phyloP scores from a whole-genome alignment of 1,284 basidiomycete species.

The Rhodofomes roseus region DNA sequence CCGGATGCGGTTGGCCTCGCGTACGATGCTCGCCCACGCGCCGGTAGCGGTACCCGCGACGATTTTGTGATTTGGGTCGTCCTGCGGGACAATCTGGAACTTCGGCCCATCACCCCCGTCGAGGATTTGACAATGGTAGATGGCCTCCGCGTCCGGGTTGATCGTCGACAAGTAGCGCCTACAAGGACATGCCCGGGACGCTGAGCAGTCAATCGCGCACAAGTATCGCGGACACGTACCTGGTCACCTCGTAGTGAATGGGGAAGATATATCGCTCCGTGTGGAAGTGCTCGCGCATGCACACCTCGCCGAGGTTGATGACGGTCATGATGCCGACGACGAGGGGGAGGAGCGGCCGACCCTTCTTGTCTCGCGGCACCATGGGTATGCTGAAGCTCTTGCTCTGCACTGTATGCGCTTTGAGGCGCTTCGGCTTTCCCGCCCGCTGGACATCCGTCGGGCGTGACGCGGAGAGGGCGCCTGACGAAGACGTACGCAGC shows the following conservation, averaged over 20 bases:
- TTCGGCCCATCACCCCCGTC: slow-evolving; percentile 79
- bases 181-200: slow-evolving; percentile 12
- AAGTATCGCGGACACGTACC: slow-evolving; percentile 37
- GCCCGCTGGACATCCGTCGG: slow-evolving; percentile 41
- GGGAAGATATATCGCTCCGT: slow-evolving; percentile 84
- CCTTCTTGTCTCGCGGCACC: slow-evolving; percentile 66
- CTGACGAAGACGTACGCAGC: slow-evolving; percentile 19
- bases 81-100: slow-evolving; percentile 72
- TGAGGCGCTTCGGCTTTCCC: slow-evolving; percentile 68
- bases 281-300: slow-evolving; percentile 77
- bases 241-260: slow-evolving; percentile 76
- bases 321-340: slow-evolving; percentile 83
- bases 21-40: slow-evolving; percentile 78
- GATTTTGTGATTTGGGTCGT: slow-evolving; percentile 62
- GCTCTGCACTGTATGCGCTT: slow-evolving; percentile 73
- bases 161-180: slow-evolving; percentile 76
- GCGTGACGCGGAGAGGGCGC: slow-evolving; percentile 23
- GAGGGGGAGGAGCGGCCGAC: slow-evolving; percentile 65
- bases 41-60: slow-evolving; percentile 81
- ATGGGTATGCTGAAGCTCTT: slow-evolving; percentile 71
- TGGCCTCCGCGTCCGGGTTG: slow-evolving; percentile 58
- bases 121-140: slow-evolving; percentile 78
- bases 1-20: slow-evolving; percentile 71
- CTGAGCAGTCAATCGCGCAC: slow-evolving; percentile 6
- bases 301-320: slow-evolving; percentile 64